These are phyloP conservation scores for Spiromastix sp. DNA, from an alignment of 2,329 filamentous ascomycete genomes.

Conservation along the genomic window DNA sequence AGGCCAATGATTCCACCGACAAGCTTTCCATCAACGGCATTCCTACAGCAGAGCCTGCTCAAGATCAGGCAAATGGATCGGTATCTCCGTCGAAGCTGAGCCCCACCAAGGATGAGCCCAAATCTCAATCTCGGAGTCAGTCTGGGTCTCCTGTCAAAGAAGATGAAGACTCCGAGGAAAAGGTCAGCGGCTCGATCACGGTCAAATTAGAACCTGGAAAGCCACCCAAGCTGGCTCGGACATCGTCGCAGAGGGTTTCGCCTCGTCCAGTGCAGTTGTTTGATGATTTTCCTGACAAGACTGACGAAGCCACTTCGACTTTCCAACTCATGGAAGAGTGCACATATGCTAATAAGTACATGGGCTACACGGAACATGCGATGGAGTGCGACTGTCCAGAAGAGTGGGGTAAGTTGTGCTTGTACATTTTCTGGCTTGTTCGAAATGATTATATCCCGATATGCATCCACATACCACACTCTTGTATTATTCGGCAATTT, in stretches of 20 bases:
- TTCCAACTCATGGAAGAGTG: conserved; percentile 80
- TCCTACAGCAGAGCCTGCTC: conserved; percentile 8
- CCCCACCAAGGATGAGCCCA: conserved; percentile 13
- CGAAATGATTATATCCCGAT: background rate
- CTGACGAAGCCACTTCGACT: conserved; percentile 59
- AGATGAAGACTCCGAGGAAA: conserved; percentile 39
- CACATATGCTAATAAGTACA: conserved; percentile 80
- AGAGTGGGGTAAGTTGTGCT: conserved; percentile 70
- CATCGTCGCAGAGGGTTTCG: conserved; percentile 59
- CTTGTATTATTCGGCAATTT: too few relatives aligned
- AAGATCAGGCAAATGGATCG: conserved; percentile 10
- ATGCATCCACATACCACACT: too few relatives aligned
- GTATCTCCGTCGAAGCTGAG: conserved; percentile 9
- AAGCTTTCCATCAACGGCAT: conserved; percentile 17
- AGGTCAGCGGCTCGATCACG: conserved; percentile 50
- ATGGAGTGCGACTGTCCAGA: conserved; percentile 92
- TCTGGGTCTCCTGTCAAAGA: conserved; percentile 21
- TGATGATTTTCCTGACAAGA: conserved; percentile 65
- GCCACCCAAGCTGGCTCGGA: conserved; percentile 62
- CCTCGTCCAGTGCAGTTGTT: conserved; percentile 58
- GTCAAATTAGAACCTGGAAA: conserved; percentile 56
- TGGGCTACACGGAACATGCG: conserved; percentile 85
- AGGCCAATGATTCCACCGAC: conserved; percentile 18
- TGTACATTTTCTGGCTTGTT: conserved; percentile 20
- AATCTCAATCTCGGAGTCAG: conserved; percentile 14